Evolutionary conservation across 805 yeast species (phyloP), one percentile per base, ranked within the genome.

Genomic region (Pichia rugopelliculosa): DNA sequence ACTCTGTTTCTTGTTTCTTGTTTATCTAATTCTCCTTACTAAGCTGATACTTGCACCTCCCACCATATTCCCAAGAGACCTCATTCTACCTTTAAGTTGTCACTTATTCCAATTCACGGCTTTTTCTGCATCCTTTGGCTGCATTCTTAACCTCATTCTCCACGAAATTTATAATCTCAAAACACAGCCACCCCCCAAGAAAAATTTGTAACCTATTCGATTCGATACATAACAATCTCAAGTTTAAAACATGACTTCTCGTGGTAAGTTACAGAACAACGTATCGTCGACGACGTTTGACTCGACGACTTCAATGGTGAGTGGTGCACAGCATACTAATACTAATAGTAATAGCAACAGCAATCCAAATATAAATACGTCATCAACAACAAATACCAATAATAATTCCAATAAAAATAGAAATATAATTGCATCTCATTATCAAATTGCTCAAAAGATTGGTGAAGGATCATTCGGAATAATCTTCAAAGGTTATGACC

Each of bases 401-500:
- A 30, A 25, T 23, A 18, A 18, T 26, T 26, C 15, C 12, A 42
- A 34, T 36, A 47, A 47, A 30, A 51, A 48, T 27, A 53, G 57
- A 11, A 67, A 67, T 50, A 64, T 68, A 18, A 67, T 68, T 44
- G 83, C 82, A 8, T 71, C 76, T 38, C 95, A 86, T 63, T 86
- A 82, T 65, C 83, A 82, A 55, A 78, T 84, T 48, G 93, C 91
- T 10, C 84, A 84, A 59, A 86, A 86, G 65, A 86, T 86, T 46
- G 95, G 95, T 34, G 93, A 86, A 61, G 95, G 95, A 2, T 84
- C 93, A 0, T 86, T 86, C 69, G 95, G 95, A 33, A 84, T 85
- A 9, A 82, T 86, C 45, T 86, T 85, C 64, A 89, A 85, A 67
- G 95, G 95, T 37, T 77, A 80, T 48, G 87, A 86, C 59, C 68